Conservation (phyloP, 176 grass and related monocot genomes). For the Carex parvula region DNA sequence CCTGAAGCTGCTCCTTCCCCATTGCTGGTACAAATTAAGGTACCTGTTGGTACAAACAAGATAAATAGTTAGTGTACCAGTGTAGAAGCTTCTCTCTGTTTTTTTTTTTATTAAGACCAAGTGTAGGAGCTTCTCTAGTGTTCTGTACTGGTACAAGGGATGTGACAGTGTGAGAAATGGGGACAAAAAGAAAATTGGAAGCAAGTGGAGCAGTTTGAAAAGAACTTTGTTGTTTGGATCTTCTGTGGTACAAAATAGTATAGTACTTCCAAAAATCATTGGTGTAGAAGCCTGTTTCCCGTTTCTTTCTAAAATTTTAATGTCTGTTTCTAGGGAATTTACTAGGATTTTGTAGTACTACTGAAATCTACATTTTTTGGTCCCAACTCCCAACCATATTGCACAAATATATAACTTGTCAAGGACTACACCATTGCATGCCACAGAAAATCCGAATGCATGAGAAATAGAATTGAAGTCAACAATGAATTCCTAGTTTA, state of each 20-base stretch:
- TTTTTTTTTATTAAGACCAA: background rate
- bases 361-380: background rate
- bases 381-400: background rate
- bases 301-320: background rate
- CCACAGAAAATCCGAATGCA: background rate
- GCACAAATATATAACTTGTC: background rate
- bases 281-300: background rate
- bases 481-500: constrained; percentile 1
- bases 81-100: background rate
- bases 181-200: background rate
- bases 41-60: constrained; percentile 15
- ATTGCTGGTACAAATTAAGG: constrained; percentile 7
- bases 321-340: background rate
- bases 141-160: background rate
- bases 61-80: background rate
- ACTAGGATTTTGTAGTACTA: background rate
- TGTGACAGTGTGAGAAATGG: background rate
- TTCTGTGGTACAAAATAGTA: background rate
- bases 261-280: background rate
- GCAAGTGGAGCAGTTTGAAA: background rate
- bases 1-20: constrained; percentile 24
- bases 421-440: background rate
- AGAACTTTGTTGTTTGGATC: background rate
- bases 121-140: background rate
- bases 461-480: background rate